Evolutionary conservation across 257 asterid genomes (phyloP).

Genomic region (Solanum stenotomum): DNA sequence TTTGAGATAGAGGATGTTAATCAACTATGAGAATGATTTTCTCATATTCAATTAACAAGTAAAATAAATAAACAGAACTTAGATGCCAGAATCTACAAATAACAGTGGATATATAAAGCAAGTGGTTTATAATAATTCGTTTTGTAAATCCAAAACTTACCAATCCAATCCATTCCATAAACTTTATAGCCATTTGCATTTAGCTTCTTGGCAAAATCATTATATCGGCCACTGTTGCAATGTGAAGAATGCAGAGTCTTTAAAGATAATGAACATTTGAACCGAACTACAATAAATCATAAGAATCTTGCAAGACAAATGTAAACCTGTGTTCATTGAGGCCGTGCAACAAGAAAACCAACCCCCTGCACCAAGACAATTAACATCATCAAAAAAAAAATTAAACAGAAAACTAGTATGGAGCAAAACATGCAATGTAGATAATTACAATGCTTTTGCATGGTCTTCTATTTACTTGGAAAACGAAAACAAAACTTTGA

Average conservation of each 20-base stretch:
- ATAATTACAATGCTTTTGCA: not conserved
- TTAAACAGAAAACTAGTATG: not conserved
- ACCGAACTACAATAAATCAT: not conserved
- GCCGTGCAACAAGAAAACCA: slow-evolving; percentile 72
- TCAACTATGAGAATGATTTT: not conserved
- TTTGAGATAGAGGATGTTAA: not conserved
- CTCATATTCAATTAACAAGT: not conserved
- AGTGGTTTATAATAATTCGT: not conserved
- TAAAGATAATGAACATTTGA: not conserved
- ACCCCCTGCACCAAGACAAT: slow-evolving; percentile 41
- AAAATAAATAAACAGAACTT: not conserved
- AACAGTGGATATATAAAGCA: not conserved
- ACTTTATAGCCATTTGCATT: slow-evolving; percentile 85
- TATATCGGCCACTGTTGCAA: slow-evolving; percentile 63
- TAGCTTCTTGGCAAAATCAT: slow-evolving; percentile 67
- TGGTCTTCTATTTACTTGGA: not conserved
- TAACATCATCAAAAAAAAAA: not conserved
- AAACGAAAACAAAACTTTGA: not conserved
- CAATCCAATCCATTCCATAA: slow-evolving; percentile 96
- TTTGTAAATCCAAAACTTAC: slow-evolving; percentile 28
- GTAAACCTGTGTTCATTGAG: slow-evolving; percentile 77
- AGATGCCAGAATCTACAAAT: not conserved
- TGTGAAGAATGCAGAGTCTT: not conserved
- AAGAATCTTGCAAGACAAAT: not conserved
- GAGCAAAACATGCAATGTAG: not conserved